Evolutionary conservation across 306 rosid species (phyloP), one percentile per base, ranked within the genome.

Genomic region (Cucumis sativus): DNA sequence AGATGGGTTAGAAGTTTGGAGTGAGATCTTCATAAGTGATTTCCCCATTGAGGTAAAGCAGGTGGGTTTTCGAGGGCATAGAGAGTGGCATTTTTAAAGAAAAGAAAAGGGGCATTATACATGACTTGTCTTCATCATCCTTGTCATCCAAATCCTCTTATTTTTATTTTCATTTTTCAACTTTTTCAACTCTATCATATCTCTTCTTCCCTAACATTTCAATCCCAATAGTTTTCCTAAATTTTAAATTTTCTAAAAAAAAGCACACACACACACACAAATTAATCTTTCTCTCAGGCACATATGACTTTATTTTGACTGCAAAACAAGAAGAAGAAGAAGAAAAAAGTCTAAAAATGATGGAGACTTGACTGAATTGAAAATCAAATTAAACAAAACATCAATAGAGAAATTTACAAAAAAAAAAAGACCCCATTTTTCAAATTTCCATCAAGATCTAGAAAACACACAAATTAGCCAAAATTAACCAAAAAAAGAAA

Each of bases 291-390:
- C 57, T 47, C 78, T 43, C 67, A 86, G 81, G 57, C 78, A 82
- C 79, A 57, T 80, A 88, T 83, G 89, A 86, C 96, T 90, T 90
- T 88, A 83, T 79, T 78, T 83, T 88, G 85, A 92, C 97, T 87
- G 93, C 76, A 89, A 88, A 86, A 88, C 86, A 88, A 84, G 79
- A 79, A 45, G 67, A 13, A 54, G 70, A 52, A 25, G 78, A 84
- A 85, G 80, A 56, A 69, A 77, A 81, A 79, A 74, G 88, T 84
- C 89, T 84, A 62, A 12, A 62, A 62, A 43, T 10, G 89, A 92
- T 90, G 87, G 92, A 88, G 98, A 92, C 97, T 62, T 89, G 86
- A 92, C 96, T 68, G 40, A 71, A 79, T 55, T 74, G 17, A 77
- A 74, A 84, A 85, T 30, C 69, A 82, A 51, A 51, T 66, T 66